Conservation (phyloP, 345 rosid genomes). For the Rhodamnia argentea region DNA sequence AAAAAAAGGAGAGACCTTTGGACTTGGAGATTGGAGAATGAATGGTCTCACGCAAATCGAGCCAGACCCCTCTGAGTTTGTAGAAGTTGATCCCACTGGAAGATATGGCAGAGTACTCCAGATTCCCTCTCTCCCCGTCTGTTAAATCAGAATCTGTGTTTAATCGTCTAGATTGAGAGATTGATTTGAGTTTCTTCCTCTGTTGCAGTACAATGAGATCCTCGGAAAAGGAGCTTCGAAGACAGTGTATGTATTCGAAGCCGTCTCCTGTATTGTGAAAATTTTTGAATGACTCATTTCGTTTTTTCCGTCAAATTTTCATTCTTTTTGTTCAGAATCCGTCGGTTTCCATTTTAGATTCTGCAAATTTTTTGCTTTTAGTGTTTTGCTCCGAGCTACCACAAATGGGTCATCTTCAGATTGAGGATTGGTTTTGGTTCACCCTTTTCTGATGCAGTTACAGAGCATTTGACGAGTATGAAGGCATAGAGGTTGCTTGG, state of each 20-base stretch:
- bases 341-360: neutral
- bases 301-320: constrained; percentile 7
- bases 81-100: constrained; percentile 96
- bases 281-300: constrained; percentile 10
- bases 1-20: neutral
- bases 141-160: neutral
- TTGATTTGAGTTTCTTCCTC: neutral
- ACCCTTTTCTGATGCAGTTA: constrained; percentile 48
- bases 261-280: neutral
- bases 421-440: constrained; percentile 12
- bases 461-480: constrained; percentile 87
- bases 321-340: neutral
- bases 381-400: constrained; percentile 1
- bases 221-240: constrained; percentile 98
- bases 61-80: constrained; percentile 54
- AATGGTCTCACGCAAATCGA: constrained; percentile 43
- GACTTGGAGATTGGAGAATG: constrained; percentile 21
- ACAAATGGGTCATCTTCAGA: constrained; percentile 9
- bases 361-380: neutral
- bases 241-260: constrained; percentile 61
- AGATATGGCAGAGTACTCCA: constrained; percentile 84
- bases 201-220: constrained; percentile 73
- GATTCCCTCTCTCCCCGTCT: neutral
- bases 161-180: neutral
- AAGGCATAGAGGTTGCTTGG: constrained; percentile 98